Conservation (phyloP, 257 asterid genomes). For the Cinchona pubescens region DNA sequence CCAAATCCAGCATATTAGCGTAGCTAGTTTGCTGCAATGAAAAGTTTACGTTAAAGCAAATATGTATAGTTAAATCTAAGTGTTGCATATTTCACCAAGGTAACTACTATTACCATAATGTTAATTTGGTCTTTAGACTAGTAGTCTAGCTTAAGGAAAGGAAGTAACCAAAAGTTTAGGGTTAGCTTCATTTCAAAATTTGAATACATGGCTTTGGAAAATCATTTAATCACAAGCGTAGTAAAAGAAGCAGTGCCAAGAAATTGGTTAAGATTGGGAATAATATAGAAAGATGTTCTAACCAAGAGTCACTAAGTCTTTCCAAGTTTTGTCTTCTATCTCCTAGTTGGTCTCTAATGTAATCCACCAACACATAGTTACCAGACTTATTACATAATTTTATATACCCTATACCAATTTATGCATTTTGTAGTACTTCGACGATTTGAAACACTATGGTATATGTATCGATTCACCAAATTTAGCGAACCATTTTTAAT, state of each 20-base stretch:
- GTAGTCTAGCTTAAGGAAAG: not conserved
- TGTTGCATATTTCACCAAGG: not conserved
- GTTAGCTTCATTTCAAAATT: not conserved
- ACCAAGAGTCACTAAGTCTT: not conserved
- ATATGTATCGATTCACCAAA: too few species aligned
- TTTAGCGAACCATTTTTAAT: too few species aligned
- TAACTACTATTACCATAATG: not conserved
- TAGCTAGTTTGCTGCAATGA: constrained; percentile 95
- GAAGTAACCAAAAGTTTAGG: not conserved
- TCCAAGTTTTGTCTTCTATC: not conserved
- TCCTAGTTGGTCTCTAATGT: not conserved
- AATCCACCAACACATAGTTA: too few species aligned
- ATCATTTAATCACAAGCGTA: not conserved
- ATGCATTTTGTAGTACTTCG: too few species aligned
- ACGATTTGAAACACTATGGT: too few species aligned
- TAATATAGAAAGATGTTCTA: too few species aligned
- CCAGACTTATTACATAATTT: too few species aligned
- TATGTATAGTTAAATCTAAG: not conserved
- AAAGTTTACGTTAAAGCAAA: not conserved
- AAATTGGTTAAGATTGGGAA: not conserved
- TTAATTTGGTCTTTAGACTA: not conserved
- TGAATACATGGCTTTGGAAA: not conserved
- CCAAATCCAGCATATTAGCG: constrained; percentile 92
- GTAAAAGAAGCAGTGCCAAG: not conserved
- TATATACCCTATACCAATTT: too few species aligned